phyloP scores from a whole-genome alignment of 1,139 yeast species.

The Wickerhamiella infanticola region DNA sequence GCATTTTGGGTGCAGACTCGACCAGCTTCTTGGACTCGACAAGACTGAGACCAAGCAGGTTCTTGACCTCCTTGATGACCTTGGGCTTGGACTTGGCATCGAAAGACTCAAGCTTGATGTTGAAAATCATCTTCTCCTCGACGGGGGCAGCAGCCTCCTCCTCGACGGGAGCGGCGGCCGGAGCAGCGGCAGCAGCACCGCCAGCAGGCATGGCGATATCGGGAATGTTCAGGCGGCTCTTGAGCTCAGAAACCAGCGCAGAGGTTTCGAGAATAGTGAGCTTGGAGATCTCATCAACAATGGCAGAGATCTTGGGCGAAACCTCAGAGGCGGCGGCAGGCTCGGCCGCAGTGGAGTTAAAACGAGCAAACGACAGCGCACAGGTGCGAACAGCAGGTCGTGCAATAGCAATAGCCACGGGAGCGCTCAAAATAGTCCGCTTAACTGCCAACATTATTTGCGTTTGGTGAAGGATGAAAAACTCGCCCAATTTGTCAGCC shows the following conservation, averaged over 20 bases:
- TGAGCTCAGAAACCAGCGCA: conserved; percentile 64
- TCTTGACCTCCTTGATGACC: conserved; percentile 92
- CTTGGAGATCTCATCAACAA: conserved; percentile 82
- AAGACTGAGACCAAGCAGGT: conserved; percentile 75
- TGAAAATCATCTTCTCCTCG: conserved; percentile 89
- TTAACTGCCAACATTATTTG: conserved; percentile 2
- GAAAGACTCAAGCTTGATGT: conserved; percentile 80
- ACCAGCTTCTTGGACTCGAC: conserved; percentile 97
- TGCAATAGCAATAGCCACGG: background rate
- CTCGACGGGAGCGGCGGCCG: conserved; percentile 52
- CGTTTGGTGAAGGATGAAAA: background rate
- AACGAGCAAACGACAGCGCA: conserved; percentile 19
- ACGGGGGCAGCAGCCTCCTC: conserved; percentile 68
- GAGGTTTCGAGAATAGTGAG: conserved; percentile 86
- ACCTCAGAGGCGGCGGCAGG: conserved; percentile 36
- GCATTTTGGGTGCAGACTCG: conserved; percentile 89
- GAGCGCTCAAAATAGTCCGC: conserved; percentile 8
- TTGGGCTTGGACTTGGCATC: conserved; percentile 95
- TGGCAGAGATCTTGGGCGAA: conserved; percentile 74
- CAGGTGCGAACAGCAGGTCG: background rate
- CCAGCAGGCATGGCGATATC: conserved; percentile 80
- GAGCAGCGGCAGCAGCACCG: conserved; percentile 49
- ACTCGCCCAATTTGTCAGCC: conserved; percentile 1
- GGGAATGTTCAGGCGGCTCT: conserved; percentile 76
- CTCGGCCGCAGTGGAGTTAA: conserved; percentile 36